Percentiles rank a stretch among this genome's conserved stretches.
phyloP scores from a whole-genome alignment of 2,329 filamentous ascomycete species.

The Colletotrichum euphorbiae region DNA sequence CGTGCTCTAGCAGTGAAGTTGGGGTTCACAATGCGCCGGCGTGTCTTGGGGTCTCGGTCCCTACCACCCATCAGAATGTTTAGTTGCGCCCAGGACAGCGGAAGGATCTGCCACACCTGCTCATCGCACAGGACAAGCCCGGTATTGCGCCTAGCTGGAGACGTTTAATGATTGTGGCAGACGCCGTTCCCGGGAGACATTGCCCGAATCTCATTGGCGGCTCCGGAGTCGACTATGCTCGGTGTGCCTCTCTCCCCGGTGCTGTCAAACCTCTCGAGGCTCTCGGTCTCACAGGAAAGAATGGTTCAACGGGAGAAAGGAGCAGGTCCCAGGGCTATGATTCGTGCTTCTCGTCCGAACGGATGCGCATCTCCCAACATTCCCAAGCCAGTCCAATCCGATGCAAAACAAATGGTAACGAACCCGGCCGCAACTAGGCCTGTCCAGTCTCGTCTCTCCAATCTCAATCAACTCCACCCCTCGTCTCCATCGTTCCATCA shows the following conservation, averaged over 20 bases:
- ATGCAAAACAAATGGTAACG: slow-evolving; percentile 10
- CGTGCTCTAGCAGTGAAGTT: slow-evolving; percentile 6
- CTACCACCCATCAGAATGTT: slow-evolving; percentile 13
- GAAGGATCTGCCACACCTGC: slow-evolving; percentile 33
- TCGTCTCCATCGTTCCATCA: slow-evolving; percentile 41
- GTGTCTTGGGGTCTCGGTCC: slow-evolving; percentile 33
- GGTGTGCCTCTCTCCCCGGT: not conserved
- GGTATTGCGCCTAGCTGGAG: slow-evolving; percentile 33
- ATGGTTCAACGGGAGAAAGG: slow-evolving; percentile 1
- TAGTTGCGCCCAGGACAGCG: slow-evolving; percentile 16
- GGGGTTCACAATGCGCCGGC: slow-evolving; percentile 28
- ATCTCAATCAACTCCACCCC: slow-evolving; percentile 32
- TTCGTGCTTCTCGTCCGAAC: slow-evolving; percentile 26
- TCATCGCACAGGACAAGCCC: slow-evolving; percentile 13
- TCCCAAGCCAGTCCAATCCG: slow-evolving; percentile 1
- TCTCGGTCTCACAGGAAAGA: not conserved
- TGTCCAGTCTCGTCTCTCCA: slow-evolving; percentile 25
- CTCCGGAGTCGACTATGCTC: not conserved
- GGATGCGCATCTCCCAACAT: slow-evolving; percentile 11
- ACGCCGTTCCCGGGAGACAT: not conserved
- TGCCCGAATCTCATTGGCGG: not conserved
- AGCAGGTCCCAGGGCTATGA: slow-evolving; percentile 17
- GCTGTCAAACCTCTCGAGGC: not conserved
- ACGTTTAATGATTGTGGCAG: not conserved
- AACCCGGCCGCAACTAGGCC: slow-evolving; percentile 9